Conservation (phyloP, 2,329 filamentous ascomycete genomes). For the Septoria petroselini region DNA sequence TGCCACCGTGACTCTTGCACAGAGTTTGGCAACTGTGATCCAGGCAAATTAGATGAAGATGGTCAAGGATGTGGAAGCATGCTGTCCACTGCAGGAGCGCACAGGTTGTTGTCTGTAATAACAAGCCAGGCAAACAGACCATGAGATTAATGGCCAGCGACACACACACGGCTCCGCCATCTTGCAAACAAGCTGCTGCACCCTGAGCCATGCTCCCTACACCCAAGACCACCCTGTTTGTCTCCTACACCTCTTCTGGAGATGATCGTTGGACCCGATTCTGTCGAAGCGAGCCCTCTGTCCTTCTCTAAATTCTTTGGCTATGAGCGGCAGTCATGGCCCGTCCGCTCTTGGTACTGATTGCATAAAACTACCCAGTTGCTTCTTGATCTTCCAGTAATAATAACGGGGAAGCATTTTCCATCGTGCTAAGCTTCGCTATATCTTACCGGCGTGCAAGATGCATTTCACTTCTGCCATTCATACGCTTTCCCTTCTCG, state of each 20-base stretch:
- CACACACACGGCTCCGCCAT: too few relatives aligned
- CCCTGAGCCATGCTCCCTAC: too few relatives aligned
- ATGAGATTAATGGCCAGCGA: too few relatives aligned
- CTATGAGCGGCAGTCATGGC: not conserved
- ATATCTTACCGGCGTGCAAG: not conserved
- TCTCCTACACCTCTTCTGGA: too few relatives aligned
- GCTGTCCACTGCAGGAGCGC: constrained; percentile 5
- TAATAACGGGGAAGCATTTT: not conserved
- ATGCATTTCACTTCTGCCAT: constrained; percentile 8
- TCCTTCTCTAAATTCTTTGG: not conserved
- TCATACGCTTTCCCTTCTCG: constrained; percentile 4
- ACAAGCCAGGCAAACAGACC: too few relatives aligned
- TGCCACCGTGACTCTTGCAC: not conserved
- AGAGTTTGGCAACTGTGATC: not conserved
- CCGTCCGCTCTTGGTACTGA: not conserved
- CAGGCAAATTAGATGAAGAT: constrained; percentile 16
- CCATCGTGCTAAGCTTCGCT: not conserved
- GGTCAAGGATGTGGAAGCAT: constrained; percentile 4
- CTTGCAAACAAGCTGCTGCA: too few relatives aligned
- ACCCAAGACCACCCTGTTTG: too few relatives aligned
- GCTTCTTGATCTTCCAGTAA: not conserved
- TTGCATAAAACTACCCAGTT: not conserved
- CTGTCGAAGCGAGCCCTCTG: too few relatives aligned
- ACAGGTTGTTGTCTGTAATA: not conserved
- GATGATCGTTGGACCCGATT: too few relatives aligned